Conservation (phyloP, 1,139 yeast genomes). For the Nakaseomyces delphensis region DNA sequence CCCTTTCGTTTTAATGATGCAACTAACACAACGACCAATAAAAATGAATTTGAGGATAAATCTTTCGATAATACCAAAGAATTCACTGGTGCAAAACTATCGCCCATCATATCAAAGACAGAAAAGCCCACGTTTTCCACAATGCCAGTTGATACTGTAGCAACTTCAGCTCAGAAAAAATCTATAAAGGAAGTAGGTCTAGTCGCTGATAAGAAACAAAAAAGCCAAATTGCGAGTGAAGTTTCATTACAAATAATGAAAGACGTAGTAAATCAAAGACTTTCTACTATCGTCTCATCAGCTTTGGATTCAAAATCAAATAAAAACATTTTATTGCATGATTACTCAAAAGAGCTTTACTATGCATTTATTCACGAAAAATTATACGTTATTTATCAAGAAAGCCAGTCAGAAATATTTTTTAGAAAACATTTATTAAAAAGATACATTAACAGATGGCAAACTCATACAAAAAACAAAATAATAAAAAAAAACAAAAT, state of each 20-base stretch:
- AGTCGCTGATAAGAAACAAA: background rate
- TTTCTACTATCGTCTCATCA: constrained; percentile 8
- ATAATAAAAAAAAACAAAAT: constrained; percentile 33
- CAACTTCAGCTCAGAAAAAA: background rate
- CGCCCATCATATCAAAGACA: background rate
- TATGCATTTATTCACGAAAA: constrained; percentile 54
- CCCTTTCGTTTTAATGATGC: no score
- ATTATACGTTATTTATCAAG: constrained; percentile 37
- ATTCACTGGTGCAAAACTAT: no score
- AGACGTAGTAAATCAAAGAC: constrained; percentile 26
- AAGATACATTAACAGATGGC: constrained; percentile 31
- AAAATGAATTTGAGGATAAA: no score
- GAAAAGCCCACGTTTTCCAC: background rate
- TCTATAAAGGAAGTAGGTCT: background rate
- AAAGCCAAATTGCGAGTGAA: background rate
- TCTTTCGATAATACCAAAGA: no score
- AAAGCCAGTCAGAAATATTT: constrained; percentile 37
- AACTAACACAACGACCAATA: no score
- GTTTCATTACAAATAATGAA: constrained; percentile 22
- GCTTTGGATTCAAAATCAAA: background rate
- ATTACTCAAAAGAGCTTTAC: constrained; percentile 43
- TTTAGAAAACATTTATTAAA: constrained; percentile 29
- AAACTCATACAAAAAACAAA: constrained; percentile 22
- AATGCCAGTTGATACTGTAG: no score
- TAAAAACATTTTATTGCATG: constrained; percentile 24